Evolutionary conservation across 2,329 filamentous ascomycete species (phyloP).

Genomic region (Cordyceps javanica): DNA sequence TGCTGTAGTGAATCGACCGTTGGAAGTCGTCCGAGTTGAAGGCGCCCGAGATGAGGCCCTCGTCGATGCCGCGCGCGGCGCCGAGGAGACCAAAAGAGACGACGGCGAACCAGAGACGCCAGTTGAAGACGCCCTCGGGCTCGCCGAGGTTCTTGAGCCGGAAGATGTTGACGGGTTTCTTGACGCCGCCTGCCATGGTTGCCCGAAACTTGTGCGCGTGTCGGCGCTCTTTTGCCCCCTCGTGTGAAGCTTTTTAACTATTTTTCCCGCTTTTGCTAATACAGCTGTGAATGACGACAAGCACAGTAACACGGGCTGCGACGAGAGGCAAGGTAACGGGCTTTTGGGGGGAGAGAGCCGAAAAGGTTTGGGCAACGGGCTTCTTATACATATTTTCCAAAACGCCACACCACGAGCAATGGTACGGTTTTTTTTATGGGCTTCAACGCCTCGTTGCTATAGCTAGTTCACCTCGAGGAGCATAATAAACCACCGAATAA

Average conservation of each 20-base stretch:
- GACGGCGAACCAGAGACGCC: conserved; percentile 72
- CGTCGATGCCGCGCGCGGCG: conserved; percentile 71
- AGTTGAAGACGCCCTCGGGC: conserved; percentile 67
- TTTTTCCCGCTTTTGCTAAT: neutral
- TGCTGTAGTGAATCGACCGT: conserved; percentile 48
- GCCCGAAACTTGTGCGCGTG: too few species aligned
- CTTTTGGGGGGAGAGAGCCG: neutral
- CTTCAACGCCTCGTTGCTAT: neutral
- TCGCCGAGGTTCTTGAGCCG: conserved; percentile 57
- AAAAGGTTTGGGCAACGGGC: neutral
- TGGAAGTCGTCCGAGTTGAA: conserved; percentile 63
- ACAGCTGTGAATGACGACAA: neutral
- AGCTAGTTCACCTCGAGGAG: neutral
- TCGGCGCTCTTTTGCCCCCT: too few species aligned
- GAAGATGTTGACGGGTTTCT: conserved; percentile 58
- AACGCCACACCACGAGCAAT: neutral
- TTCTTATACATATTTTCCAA: neutral
- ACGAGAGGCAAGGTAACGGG: neutral
- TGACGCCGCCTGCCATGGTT: conserved; percentile 44
- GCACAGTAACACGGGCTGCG: neutral
- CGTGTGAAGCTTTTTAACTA: too few species aligned
- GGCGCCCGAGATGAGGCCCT: conserved; percentile 69
- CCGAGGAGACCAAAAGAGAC: conserved; percentile 66
- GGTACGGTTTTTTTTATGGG: neutral
- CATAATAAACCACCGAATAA: neutral